Evolutionary conservation across 495 filamentous ascomycete species (phyloP), one percentile per base, ranked within the genome.

Genomic region (Annulohypoxylon maeteangense): DNA sequence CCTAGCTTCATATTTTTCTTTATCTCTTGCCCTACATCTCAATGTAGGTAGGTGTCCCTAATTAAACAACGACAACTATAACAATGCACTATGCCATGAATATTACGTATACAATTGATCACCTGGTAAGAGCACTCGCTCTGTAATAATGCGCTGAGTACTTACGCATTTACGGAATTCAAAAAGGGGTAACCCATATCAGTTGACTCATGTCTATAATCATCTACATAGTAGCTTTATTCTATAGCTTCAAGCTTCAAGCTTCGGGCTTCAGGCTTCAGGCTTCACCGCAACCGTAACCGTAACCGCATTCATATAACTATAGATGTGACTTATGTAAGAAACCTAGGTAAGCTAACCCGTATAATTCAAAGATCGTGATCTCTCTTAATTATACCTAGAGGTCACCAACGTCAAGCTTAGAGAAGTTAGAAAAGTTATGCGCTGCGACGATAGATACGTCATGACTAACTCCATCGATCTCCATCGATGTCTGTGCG

Each of bases 401-500:
- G 48, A 16, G 10, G 27, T 67, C 45, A n/a, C 14, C 36, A 45
- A 61, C 32, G 20, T 55, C 29, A 12, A 57, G 54, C 32, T 57
- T 34, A 29, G 55, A 32, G 55, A 54, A 29, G 27, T 54, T 54
- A 34, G 50, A 34, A 54, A 50, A 4, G n/a, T 44, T 31, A 61
- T 47, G 48, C 57, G 55, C 12, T 50, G 65, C 40, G 27, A 61
- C 38, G 7, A 38, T 23, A 60, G 45, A 68, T 68, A 68, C 65
- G 65, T 68, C 65, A 68, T 68, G 40, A 16, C 22, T 16, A 48
- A 29, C 11, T 32, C 50, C 54, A 44, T 44, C 40, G 40, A 44
- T 44, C n/a, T 44, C 36, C 7, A 36, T 60, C 56, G 5, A 61
- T 55, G 58, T 68, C 66, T 58, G 66, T 68, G 66, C 58, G 29